These are phyloP conservation scores for Russula brevipes DNA, from an alignment of 768 basidiomycete genomes.

Conservation along the genomic window DNA sequence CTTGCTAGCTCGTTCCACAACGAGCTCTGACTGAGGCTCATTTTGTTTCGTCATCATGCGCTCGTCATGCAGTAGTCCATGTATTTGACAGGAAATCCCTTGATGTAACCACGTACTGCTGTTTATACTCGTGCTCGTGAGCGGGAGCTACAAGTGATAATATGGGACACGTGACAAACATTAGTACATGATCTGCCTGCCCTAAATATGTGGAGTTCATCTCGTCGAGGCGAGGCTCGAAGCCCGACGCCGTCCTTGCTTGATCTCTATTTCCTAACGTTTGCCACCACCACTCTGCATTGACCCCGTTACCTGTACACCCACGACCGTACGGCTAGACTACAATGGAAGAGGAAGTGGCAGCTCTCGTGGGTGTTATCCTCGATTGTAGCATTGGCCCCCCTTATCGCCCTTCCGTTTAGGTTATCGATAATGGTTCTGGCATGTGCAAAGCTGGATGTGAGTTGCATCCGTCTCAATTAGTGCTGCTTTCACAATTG, in stretches of 20 bases:
- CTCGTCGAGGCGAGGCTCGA: neutral
- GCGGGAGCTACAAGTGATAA: neutral
- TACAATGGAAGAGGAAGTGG: slow-evolving; percentile 62
- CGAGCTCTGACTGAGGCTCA: slow-evolving; percentile 23
- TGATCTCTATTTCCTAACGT: neutral
- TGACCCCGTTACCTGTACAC: neutral
- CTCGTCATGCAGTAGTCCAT: slow-evolving; percentile 17
- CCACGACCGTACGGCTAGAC: neutral
- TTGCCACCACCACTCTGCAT: slow-evolving; percentile 6
- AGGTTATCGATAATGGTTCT: slow-evolving; percentile 92
- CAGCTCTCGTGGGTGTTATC: slow-evolving; percentile 43
- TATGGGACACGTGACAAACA: too few relatives aligned
- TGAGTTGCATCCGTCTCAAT: slow-evolving; percentile 38
- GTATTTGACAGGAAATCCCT: slow-evolving; percentile 9
- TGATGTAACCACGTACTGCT: neutral
- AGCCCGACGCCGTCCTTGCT: too few relatives aligned
- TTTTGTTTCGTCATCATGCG: slow-evolving; percentile 8
- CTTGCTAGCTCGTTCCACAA: slow-evolving; percentile 24
- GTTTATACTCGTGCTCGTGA: too few relatives aligned
- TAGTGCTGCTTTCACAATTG: neutral
- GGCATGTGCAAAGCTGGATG: slow-evolving; percentile 99
- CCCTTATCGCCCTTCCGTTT: slow-evolving; percentile 9
- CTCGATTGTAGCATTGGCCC: neutral
- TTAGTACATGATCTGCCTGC: neutral
- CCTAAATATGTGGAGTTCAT: neutral